phyloP scores from a whole-genome alignment of 2,329 filamentous ascomycete genomes.

The Diaporthe helianthi region DNA sequence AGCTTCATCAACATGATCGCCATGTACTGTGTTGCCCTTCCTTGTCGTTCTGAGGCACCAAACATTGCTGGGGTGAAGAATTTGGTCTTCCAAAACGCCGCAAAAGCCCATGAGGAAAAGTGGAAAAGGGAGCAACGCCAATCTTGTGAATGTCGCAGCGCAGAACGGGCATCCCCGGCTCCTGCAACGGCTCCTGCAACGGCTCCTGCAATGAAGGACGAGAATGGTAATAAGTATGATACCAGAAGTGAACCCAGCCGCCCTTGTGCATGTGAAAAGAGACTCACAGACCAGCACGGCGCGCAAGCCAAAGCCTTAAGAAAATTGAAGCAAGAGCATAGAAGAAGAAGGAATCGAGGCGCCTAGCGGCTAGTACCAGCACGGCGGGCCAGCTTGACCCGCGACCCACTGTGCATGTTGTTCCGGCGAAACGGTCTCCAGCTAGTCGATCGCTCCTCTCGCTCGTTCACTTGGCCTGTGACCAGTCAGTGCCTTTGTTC shows the following conservation, averaged over 20 bases:
- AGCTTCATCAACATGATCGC: slow-evolving; percentile 25
- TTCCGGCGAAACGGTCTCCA: slow-evolving; percentile 45
- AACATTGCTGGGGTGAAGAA: slow-evolving; percentile 3
- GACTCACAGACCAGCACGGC: background rate
- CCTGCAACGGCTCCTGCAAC: no score
- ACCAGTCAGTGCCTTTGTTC: background rate
- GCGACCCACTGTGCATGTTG: slow-evolving; percentile 25
- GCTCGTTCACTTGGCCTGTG: slow-evolving; percentile 58
- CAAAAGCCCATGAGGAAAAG: background rate
- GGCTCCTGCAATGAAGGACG: slow-evolving; percentile 3
- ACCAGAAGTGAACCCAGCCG: background rate
- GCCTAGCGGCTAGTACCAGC: slow-evolving; percentile 27
- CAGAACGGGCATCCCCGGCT: background rate
- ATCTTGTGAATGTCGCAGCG: background rate
- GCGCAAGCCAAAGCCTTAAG: background rate
- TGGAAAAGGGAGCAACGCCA: background rate
- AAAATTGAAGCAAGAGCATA: background rate
- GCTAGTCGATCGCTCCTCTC: slow-evolving; percentile 58
- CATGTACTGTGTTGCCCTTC: background rate
- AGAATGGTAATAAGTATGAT: slow-evolving; percentile 8
- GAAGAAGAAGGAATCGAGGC: background rate
- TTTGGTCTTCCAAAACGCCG: slow-evolving; percentile 28
- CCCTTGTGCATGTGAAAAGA: slow-evolving; percentile 3
- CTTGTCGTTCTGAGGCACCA: background rate
- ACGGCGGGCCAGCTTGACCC: slow-evolving; percentile 32